Percentiles rank a stretch among this genome's conserved stretches.
Evolutionary conservation across 176 grass and related monocot genomes (phyloP).

Genomic region (Otatea glauca): DNA sequence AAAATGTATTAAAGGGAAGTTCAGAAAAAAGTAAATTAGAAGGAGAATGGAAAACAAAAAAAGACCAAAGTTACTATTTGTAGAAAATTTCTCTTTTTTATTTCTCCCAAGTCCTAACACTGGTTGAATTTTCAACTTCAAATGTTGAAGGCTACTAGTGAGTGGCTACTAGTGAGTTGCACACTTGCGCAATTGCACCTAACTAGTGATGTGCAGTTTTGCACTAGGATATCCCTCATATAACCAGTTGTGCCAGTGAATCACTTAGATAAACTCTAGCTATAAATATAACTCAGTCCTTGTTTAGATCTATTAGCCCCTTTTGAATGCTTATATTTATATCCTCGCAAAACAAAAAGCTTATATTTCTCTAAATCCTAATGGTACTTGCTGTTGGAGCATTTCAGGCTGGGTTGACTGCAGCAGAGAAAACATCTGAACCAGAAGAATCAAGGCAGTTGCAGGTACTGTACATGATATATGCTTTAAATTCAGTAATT

Average conservation of each 20-base stretch:
- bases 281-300: constrained; percentile 9
- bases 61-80: neutral
- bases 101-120: constrained; percentile 13
- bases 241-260: neutral
- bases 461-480: constrained; percentile 51
- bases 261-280: neutral
- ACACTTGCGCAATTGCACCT: neutral
- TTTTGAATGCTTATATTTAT: constrained; percentile 12
- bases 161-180: constrained; percentile 6
- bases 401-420: constrained; percentile 77
- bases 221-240: neutral
- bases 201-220: neutral
- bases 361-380: neutral
- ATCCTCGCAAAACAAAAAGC: too few species aligned
- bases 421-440: constrained; percentile 82
- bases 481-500: too few species aligned
- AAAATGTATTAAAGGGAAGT: neutral
- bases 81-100: neutral
- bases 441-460: constrained; percentile 80
- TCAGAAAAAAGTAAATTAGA: neutral
- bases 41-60: neutral
- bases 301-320: neutral
- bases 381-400: neutral
- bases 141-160: neutral
- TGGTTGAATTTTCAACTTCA: neutral